A percentile compares a stretch with the other conserved stretches of the same genome.
phyloP scores from a whole-genome alignment of 129 eudicot species.

The Arctium lappa region DNA sequence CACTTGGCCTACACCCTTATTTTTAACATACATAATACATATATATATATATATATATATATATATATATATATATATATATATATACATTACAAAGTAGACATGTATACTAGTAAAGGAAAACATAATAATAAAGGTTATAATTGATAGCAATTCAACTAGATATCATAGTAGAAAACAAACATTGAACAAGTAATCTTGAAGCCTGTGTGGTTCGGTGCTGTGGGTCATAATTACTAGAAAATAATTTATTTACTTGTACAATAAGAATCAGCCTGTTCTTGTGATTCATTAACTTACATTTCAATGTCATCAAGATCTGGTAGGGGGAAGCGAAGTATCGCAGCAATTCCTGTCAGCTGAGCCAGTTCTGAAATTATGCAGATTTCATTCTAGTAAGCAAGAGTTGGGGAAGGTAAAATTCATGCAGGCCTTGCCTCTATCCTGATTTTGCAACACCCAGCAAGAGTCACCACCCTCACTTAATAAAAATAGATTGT shows the following conservation, averaged over 20 bases:
- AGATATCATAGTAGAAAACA: conserved; percentile 7
- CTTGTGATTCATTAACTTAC: conserved; percentile 32
- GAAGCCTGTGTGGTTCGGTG: conserved; percentile 23
- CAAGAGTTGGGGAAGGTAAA: neutral
- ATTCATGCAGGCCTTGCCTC: no score
- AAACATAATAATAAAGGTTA: neutral
- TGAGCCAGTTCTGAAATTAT: conserved; percentile 75
- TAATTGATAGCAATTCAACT: neutral
- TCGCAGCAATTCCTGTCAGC: conserved; percentile 90
- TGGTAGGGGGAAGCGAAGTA: conserved; percentile 89
- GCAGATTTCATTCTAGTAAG: neutral
- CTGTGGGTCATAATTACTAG: conserved; percentile 13
- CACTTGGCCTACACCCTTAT: no score
- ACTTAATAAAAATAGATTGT: no score
- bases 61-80: no score
- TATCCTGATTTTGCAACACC: no score
- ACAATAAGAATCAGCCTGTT: neutral
- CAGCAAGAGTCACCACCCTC: no score
- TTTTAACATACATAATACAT: no score
- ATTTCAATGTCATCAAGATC: conserved; percentile 90
- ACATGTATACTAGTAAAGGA: neutral
- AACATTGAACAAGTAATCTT: neutral
- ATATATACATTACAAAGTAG: neutral
- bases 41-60: no score
- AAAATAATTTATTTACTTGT: neutral